Evolutionary conservation across 371 early-diverging fungal species (phyloP).

Genomic region (Saksenaea oblongispora): DNA sequence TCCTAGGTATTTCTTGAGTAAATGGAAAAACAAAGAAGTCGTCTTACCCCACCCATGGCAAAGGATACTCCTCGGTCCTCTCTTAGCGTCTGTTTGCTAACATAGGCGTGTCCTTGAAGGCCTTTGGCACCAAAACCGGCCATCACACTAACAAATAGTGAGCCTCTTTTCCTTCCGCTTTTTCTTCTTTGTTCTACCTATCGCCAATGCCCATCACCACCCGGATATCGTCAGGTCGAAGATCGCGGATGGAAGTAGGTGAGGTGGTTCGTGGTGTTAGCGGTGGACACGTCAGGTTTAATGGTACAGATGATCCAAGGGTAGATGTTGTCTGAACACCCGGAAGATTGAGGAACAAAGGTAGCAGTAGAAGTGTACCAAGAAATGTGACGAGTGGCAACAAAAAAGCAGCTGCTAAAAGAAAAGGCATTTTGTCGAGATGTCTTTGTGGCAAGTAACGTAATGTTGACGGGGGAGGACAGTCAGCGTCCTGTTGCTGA

Average conservation of each 20-base stretch:
- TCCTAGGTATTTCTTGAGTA: slow-evolving; percentile 23
- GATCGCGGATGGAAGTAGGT: slow-evolving; percentile 34
- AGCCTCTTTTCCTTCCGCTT: neutral
- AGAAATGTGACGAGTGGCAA: slow-evolving; percentile 18
- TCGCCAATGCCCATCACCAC: slow-evolving; percentile 69
- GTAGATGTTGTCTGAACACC: neutral
- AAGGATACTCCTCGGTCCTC: slow-evolving; percentile 53
- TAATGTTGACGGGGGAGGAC: neutral
- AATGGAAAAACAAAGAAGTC: neutral
- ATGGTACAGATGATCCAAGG: slow-evolving; percentile 5
- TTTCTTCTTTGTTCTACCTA: slow-evolving; percentile 25
- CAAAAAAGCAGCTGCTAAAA: neutral
- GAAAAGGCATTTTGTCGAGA: slow-evolving; percentile 2
- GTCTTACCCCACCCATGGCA: slow-evolving; percentile 53
- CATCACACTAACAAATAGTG: slow-evolving; percentile 48
- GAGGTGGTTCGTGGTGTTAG: slow-evolving; percentile 26
- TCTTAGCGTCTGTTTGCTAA: slow-evolving; percentile 31
- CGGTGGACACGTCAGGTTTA: slow-evolving; percentile 36
- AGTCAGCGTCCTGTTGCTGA: neutral
- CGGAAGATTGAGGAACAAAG: slow-evolving; percentile 9
- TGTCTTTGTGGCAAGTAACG: neutral
- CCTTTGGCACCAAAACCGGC: slow-evolving; percentile 66
- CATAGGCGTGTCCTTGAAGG: slow-evolving; percentile 24
- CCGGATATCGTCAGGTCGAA: slow-evolving; percentile 64
- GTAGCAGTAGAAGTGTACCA: slow-evolving; percentile 22